A percentile compares a stretch with the other conserved stretches of the same genome.
Conservation (phyloP, 2,329 filamentous ascomycete species). For the Paecilomyces niveus region DNA sequence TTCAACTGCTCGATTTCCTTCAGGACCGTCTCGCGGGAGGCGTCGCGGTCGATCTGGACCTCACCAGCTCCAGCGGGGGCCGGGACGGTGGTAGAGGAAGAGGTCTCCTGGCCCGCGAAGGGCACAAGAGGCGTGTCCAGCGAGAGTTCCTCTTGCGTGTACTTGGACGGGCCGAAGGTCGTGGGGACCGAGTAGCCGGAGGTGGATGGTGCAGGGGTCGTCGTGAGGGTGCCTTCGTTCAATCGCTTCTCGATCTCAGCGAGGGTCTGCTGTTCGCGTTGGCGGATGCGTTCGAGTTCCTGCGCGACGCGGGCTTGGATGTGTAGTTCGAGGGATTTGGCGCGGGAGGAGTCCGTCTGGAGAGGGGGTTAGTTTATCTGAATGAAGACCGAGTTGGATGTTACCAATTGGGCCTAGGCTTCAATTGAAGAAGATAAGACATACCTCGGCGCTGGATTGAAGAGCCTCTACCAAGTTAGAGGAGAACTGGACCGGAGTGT, state of each 20-base stretch:
- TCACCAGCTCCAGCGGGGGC: constrained; percentile 11
- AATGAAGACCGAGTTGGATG: constrained; percentile 1
- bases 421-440: constrained; percentile 8
- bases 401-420: constrained; percentile 1
- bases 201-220: constrained; percentile 15
- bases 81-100: constrained; percentile 5
- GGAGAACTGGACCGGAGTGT: constrained; percentile 64
- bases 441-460: constrained; percentile 79
- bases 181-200: constrained; percentile 12
- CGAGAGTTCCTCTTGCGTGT: constrained; percentile 12
- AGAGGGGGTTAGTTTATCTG: constrained; percentile 1
- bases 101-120: constrained; percentile 30
- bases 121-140: constrained; percentile 37
- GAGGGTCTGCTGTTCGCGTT: constrained; percentile 63
- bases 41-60: constrained; percentile 31
- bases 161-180: constrained; percentile 12
- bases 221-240: constrained; percentile 25
- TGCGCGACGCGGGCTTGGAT: constrained; percentile 79
- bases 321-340: constrained; percentile 75
- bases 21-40: constrained; percentile 47
- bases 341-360: constrained; percentile 82
- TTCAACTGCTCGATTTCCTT: constrained; percentile 52
- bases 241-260: constrained; percentile 60
- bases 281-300: constrained; percentile 74
- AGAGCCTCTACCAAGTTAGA: constrained; percentile 75